These are phyloP conservation scores for Cyclocybe cylindracea DNA, from an alignment of 768 basidiomycete genomes.

Conservation along the genomic window DNA sequence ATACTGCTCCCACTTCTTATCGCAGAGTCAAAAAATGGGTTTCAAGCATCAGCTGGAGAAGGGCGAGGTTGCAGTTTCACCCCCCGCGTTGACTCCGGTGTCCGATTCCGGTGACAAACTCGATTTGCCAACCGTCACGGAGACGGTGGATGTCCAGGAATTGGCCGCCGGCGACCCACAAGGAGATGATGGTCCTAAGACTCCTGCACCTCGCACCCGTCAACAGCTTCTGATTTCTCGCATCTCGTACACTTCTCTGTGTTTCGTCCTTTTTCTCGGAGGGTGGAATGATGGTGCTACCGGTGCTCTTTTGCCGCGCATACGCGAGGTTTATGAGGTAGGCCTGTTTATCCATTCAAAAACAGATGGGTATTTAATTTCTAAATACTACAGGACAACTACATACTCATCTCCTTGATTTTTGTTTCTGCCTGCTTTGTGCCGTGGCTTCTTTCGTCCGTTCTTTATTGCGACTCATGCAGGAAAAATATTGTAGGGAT, in stretches of 20 bases:
- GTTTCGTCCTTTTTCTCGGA: constrained; percentile 56
- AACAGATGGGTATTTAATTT: not conserved
- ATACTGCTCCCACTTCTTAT: too few relatives aligned
- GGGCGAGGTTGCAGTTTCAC: too few relatives aligned
- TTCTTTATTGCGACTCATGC: not conserved
- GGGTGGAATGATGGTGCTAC: constrained; percentile 82
- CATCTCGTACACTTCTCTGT: constrained; percentile 58
- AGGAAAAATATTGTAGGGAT: constrained; percentile 28
- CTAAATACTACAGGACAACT: constrained; percentile 40
- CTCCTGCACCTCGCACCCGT: not conserved
- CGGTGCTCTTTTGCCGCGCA: constrained; percentile 75
- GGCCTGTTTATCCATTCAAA: constrained; percentile 11
- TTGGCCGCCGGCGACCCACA: too few relatives aligned
- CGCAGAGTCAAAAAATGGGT: too few relatives aligned
- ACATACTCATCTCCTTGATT: constrained; percentile 59
- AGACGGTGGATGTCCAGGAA: too few relatives aligned
- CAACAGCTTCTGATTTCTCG: constrained; percentile 21
- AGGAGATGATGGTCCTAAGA: too few relatives aligned
- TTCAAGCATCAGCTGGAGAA: too few relatives aligned
- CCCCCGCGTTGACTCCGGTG: too few relatives aligned
- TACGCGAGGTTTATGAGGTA: constrained; percentile 59
- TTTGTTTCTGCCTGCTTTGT: constrained; percentile 49
- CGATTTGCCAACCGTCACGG: too few relatives aligned
- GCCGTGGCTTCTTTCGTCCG: not conserved
- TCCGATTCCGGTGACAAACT: too few relatives aligned